Evolutionary conservation across 2,329 filamentous ascomycete species (phyloP), one percentile per base, ranked within the genome.

Genomic region (Chaetomium sp.): DNA sequence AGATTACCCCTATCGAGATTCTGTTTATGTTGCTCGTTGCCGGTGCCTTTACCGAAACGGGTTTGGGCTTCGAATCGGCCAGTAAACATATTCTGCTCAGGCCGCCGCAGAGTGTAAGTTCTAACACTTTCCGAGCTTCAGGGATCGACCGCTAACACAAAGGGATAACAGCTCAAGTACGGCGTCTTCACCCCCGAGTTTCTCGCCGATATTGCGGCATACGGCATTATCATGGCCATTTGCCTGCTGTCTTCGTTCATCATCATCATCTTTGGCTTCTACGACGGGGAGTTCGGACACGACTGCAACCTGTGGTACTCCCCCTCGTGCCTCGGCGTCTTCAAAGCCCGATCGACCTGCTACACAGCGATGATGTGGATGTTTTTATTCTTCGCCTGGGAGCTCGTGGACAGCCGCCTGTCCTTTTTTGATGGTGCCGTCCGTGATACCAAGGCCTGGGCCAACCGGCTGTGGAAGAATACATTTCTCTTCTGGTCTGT

Each of bases 11-110:
- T 0, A 82, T 92, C 7, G 88, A 92, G 72, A 91, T 92, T 71
- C 82, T 92, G 35, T 92, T 89, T 89, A 87, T 90, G 66, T 92
- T 91, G 73, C 86, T 92, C 74, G 84, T 91, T 64, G 92, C 89
- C 0, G 90, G 87, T 1, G 89, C 86, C 7, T 84, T 90, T 66
- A 83, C 90, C 0, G 90, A 90, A 54, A 87, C 92, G 72, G 90
- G 89, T 58, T 82, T 92, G 0, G 90, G 89, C 1, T 85, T 91
- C 66, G 90, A 92, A 73, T 82, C 87, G 65, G 87, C 88, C 0
- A 83, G 87, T 19, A 85, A 87, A 0, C 88, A 91, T 72, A 87
- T 92, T 67, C 85, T 91, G 73, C 74, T 79, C 1, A 86, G 89
- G 0, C 86, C 87, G 1, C 90, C 89, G 5, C 87, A 42, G 7